Base-by-base conservation (phyloP, 1,139 yeast genomes). In the Sugiyamaella xylanicola region DNA sequence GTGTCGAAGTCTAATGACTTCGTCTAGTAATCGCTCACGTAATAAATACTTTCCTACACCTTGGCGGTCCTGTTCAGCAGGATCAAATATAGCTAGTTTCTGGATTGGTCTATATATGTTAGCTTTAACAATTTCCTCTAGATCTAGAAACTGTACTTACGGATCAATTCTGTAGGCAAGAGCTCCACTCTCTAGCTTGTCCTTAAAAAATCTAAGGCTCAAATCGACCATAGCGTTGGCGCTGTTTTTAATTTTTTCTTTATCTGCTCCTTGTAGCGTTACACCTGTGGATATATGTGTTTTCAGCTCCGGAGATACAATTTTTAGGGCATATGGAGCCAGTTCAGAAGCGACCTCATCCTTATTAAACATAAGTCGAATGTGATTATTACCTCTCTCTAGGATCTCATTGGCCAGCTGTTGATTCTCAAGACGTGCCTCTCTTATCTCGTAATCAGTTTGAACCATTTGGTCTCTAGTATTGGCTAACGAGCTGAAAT, bases 401-500 rank as follows among this genome's bases (percentile, higher is more conserved):
- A 65, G 45, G 29, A 69, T 51, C 40, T 68, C 71, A 40, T 63
- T 63, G 19, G 57, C 39, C 22, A 72, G 57, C 29, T 67, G 69
- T 43, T 46, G 51, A 46, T 63, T 69, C 39, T 55, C 56, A 37
- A 56, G 47, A 11, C 42, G 50, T 3, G 53, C 44, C 36, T 67
- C 68, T 41, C 53, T 51, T 8, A 56, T 21, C 50, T 78, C 82
- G 66, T 76, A 83, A 56, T 80, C 84, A 20, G 74, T 74, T 58
- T 72, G 74, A 27, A 74, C 75, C 57, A 54, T 51, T 11, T 54
- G 59, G 19, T 60, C 74, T 70, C 70, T 65, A 17, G 32, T 13
- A 46, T 72, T 73, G 25, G 78, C 79, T 17, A 83, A 77, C 59
- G 86, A 92, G 64, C 86, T 80, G 70, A 89, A 90, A 51, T 82